phyloP scores from a whole-genome alignment of 768 basidiomycete species.

The Crucibulum laeve region DNA sequence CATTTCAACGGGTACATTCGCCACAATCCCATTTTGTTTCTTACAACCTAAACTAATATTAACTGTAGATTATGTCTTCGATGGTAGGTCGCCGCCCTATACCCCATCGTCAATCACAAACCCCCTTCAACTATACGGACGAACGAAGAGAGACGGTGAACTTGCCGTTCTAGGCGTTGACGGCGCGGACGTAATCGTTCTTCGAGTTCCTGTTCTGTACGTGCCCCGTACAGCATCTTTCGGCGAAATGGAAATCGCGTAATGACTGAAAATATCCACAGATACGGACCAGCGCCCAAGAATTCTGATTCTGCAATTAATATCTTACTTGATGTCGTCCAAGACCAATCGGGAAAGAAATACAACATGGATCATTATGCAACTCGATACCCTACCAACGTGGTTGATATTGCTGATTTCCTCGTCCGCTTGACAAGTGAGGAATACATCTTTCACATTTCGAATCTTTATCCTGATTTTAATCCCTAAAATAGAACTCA shows the following conservation, averaged over 20 bases:
- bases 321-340: conserved; percentile 79
- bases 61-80: conserved; percentile 93
- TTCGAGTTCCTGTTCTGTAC: conserved; percentile 88
- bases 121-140: conserved; percentile 86
- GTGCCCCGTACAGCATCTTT: conserved; percentile 17
- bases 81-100: conserved; percentile 91
- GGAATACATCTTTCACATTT: conserved; percentile 10
- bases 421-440: conserved; percentile 71
- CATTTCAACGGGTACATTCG: conserved; percentile 78
- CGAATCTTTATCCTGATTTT: not conserved
- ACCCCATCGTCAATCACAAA: conserved; percentile 66
- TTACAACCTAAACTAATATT: too few relatives aligned
- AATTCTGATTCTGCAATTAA: conserved; percentile 91
- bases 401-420: conserved; percentile 82
- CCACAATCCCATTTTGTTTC: not conserved
- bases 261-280: conserved; percentile 23
- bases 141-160: conserved; percentile 87
- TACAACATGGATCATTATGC: conserved; percentile 98
- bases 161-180: conserved; percentile 60
- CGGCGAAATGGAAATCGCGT: not conserved
- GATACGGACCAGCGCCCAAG: conserved; percentile 82
- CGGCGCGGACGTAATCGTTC: conserved; percentile 57
- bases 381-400: conserved; percentile 89
- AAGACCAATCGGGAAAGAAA: conserved; percentile 79
- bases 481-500: conserved; percentile 19